Conservation (phyloP, 106 monocot genomes). For the Cymbidium sinense region DNA sequence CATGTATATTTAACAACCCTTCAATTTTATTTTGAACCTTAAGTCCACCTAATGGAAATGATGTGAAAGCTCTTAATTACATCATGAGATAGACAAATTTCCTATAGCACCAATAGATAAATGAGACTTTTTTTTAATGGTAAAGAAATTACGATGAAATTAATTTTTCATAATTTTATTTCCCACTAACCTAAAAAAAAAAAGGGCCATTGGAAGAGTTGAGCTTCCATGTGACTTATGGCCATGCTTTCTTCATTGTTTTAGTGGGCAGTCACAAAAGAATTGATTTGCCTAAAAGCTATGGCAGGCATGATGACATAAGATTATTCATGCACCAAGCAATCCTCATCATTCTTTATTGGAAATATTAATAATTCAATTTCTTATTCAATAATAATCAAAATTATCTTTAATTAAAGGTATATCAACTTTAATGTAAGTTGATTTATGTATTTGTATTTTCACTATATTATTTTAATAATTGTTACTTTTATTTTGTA, state of each 20-base stretch:
- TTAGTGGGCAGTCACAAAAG: not conserved
- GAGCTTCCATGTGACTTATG: not conserved
- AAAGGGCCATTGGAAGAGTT: not conserved
- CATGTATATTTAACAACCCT: too few species aligned
- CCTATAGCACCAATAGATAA: too few species aligned
- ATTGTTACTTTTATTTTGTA: too few species aligned
- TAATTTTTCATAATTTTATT: not conserved
- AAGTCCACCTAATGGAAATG: too few species aligned
- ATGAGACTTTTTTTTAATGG: not conserved
- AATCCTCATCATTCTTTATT: not conserved
- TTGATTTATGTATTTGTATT: not conserved
- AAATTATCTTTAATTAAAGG: not conserved
- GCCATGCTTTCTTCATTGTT: not conserved
- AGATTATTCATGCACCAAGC: not conserved
- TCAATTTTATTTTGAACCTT: too few species aligned
- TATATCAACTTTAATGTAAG: not conserved
- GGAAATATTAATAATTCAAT: not conserved
- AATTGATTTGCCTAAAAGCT: not conserved
- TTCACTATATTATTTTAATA: too few species aligned
- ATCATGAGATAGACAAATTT: too few species aligned
- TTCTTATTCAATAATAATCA: not conserved
- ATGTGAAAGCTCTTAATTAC: too few species aligned
- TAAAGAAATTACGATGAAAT: not conserved
- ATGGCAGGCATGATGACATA: too few species aligned
- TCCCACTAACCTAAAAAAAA: not conserved